A percentile compares a stretch with the other conserved stretches of the same genome.
phyloP scores from a whole-genome alignment of 1,284 basidiomycete genomes.

The Ceratobasidium sp. region DNA sequence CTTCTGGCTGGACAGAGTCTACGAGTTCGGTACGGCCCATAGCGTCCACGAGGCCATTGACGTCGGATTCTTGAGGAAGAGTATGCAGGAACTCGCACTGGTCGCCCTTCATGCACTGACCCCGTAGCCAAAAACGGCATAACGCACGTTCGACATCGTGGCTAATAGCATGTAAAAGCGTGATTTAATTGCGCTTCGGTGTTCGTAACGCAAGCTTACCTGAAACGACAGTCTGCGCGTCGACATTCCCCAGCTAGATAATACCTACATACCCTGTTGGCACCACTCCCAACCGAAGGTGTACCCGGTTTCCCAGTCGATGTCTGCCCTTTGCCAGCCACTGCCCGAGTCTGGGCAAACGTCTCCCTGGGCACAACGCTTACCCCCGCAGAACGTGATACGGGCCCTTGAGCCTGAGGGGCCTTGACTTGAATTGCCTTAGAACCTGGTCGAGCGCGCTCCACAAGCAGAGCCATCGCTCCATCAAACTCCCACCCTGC shows the following conservation, averaged over 20 bases:
- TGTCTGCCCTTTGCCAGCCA: constrained; percentile 11
- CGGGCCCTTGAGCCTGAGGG: not conserved
- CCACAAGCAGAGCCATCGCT: constrained; percentile 91
- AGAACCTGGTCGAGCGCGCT: constrained; percentile 61
- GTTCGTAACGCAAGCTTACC: constrained; percentile 60
- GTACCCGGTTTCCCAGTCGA: not conserved
- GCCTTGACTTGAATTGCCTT: constrained; percentile 34
- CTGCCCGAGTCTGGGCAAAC: constrained; percentile 31
- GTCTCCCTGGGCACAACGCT: constrained; percentile 44
- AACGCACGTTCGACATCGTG: constrained; percentile 92
- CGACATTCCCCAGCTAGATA: constrained; percentile 96
- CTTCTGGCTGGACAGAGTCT: constrained; percentile 51
- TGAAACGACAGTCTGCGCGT: constrained; percentile 95
- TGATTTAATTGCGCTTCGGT: not conserved
- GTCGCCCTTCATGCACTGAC: constrained; percentile 94
- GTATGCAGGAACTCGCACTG: constrained; percentile 90
- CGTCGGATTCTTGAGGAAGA: constrained; percentile 78
- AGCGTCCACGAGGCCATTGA: constrained; percentile 69
- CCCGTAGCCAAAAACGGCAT: constrained; percentile 97
- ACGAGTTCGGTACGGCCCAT: constrained; percentile 73
- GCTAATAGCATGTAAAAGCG: constrained; percentile 52
- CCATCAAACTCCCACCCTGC: constrained; percentile 95
- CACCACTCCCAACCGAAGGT: constrained; percentile 32
- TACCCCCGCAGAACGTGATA: constrained; percentile 37
- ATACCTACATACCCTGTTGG: constrained; percentile 81